A percentile compares a stretch with the other conserved stretches of the same genome.
phyloP scores from a whole-genome alignment of 768 basidiomycete species.

The Mycena alexandri region DNA sequence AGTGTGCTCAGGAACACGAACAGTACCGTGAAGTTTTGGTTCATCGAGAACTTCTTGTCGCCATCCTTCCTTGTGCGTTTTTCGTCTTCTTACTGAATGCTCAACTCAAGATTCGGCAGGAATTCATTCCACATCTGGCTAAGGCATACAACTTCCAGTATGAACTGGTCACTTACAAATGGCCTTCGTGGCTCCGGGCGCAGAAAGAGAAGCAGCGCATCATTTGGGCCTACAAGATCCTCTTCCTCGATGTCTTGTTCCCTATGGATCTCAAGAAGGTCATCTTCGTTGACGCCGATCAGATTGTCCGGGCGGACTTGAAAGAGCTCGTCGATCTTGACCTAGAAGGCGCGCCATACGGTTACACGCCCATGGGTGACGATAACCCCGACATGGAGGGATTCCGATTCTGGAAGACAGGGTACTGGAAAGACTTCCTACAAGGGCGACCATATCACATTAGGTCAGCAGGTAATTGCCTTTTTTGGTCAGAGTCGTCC shows the following conservation, averaged over 20 bases:
- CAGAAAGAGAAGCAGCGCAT: conserved; percentile 98
- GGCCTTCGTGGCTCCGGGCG: conserved; percentile 97
- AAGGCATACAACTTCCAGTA: conserved; percentile 94
- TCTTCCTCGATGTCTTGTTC: conserved; percentile 98
- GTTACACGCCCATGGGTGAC: conserved; percentile 97
- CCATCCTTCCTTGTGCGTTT: conserved; percentile 90
- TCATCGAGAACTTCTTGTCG: conserved; percentile 99
- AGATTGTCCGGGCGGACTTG: conserved; percentile 96
- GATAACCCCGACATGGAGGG: conserved; percentile 97
- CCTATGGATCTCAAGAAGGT: conserved; percentile 99
- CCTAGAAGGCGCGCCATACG: conserved; percentile 93
- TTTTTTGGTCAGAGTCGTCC: background rate
- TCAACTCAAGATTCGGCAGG: conserved; percentile 57
- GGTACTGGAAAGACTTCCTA: conserved; percentile 93
- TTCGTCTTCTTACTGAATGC: background rate
- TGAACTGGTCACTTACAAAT: conserved; percentile 98
- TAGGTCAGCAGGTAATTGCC: conserved; percentile 64
- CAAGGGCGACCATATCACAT: conserved; percentile 93
- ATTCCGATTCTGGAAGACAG: conserved; percentile 98
- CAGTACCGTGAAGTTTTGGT: conserved; percentile 98
- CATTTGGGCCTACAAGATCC: conserved; percentile 99
- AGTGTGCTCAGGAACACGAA: conserved; percentile 96
- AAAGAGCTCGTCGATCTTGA: conserved; percentile 95
- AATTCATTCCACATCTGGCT: conserved; percentile 95
- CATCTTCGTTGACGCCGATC: conserved; percentile 98